Conservation (phyloP, 2,329 filamentous ascomycete species). For the Diplodia scrobiculata region DNA sequence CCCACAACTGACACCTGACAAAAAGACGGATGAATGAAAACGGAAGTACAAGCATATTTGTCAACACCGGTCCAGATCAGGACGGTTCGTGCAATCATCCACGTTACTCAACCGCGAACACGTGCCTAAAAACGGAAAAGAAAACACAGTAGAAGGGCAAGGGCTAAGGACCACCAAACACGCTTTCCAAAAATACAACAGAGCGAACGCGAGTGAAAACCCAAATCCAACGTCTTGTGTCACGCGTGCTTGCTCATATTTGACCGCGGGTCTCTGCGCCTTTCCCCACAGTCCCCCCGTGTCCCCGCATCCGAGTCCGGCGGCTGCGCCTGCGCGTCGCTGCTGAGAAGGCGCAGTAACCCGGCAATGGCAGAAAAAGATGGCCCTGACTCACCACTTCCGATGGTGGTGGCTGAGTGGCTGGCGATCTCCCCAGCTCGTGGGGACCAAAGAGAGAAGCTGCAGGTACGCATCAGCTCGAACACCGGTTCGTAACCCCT, state of each 20-base stretch:
- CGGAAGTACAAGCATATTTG: neutral
- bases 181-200: neutral
- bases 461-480: neutral
- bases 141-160: neutral
- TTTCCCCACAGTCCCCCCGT: neutral
- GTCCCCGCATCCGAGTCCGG: neutral
- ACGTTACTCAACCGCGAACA: neutral
- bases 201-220: neutral
- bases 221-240: slow-evolving; percentile 16
- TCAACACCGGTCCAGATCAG: neutral
- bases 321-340: neutral
- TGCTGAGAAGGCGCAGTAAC: neutral
- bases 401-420: neutral
- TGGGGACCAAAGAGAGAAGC: neutral
- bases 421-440: neutral
- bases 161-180: neutral
- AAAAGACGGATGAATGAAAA: neutral
- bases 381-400: neutral
- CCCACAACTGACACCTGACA: neutral
- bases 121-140: neutral
- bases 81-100: neutral
- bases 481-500: neutral
- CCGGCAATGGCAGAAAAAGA: neutral
- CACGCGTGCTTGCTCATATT: neutral
- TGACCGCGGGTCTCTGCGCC: neutral